Evolutionary conservation across 768 basidiomycete species (phyloP), one percentile per base, ranked within the genome.

Genomic region (Suillus luteus): DNA sequence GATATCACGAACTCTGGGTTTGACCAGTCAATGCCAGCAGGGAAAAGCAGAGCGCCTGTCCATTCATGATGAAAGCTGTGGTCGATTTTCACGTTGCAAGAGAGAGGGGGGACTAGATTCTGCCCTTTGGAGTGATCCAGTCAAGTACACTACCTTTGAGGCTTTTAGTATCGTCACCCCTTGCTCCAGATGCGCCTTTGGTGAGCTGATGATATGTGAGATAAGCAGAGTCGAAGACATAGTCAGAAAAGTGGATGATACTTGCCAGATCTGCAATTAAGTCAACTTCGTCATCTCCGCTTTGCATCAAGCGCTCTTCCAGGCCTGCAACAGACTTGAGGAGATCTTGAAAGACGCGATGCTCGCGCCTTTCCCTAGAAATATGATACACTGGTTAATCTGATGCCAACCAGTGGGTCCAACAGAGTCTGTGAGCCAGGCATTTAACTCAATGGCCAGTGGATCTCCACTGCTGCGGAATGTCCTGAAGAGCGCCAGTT

Each of bases 81-180:
- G 33, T 67, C 63, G 1, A 46, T 24, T 54, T 69, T 69, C 24
- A 66, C 44, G 27, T 71, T 72, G 27, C 27, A 15, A 5, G 48
- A 54, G 24, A 60, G 43, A 46, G 41, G 58, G 15, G 63, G 67
- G 9, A 7, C 52, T 1, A 71, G 59, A 12, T 65, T 31, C 14
- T 67, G 59, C 71, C 65, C 37, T 49, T 59, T 1, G 69, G 69
- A 10, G 65, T 69, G 6, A 75, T 72, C 72, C 73, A 74, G 38
- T 73, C 67, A 3, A 73, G 40, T n/a, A 72, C 55, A 3, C 67
- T 63, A 5, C 65, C 59, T 62, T 73, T 75, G 67, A 55, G 65
- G 41, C 35, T 58, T 54, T 65, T 66, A 2, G 64, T 67, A 22
- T 67, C 55, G 24, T 67, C 66, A 15, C 60, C 59, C 35, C 70